Percentiles rank a stretch among this genome's conserved stretches.
Conservation (phyloP, 23 red algal species). For the Gracilariopsis chorda region DNA sequence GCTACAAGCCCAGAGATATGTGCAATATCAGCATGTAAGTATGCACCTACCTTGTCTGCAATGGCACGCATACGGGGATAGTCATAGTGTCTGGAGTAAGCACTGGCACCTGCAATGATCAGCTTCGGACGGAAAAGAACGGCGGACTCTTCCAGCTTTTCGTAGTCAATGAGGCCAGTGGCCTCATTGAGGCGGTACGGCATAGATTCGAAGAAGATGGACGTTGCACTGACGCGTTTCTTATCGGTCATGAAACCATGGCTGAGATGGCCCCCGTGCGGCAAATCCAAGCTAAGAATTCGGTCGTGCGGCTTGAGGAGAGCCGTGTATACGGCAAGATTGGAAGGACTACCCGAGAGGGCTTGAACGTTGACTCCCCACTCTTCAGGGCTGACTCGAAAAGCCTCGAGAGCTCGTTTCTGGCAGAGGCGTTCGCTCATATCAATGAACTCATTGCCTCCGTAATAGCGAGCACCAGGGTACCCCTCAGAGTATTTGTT, state of each 20-base stretch:
- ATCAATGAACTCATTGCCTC: constrained; percentile 97
- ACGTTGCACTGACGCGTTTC: constrained; percentile 92
- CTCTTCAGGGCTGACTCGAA: constrained; percentile 63
- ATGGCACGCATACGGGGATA: constrained; percentile 95
- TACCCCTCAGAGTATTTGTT: constrained; percentile 99
- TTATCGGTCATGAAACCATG: constrained; percentile 99
- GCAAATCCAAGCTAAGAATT: constrained; percentile 93
- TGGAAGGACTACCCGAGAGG: constrained; percentile 88
- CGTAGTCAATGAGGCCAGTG: constrained; percentile 95
- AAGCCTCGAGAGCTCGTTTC: constrained; percentile 90
- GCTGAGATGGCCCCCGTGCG: constrained; percentile 90
- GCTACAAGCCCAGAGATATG: constrained; percentile 96
- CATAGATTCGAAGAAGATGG: constrained; percentile 99
- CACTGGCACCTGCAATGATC: constrained; percentile 95
- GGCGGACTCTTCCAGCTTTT: constrained; percentile 90
- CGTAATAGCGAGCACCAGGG: constrained; percentile 95
- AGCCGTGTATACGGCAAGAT: constrained; percentile 96
- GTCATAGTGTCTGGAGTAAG: constrained; percentile 94
- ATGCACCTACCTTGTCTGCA: constrained; percentile 83
- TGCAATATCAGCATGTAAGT: constrained; percentile 96
- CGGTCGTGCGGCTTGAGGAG: constrained; percentile 97
- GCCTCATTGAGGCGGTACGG: constrained; percentile 96
- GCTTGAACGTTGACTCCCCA: constrained; percentile 99
- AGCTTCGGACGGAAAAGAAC: constrained; percentile 91
- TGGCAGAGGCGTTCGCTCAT: constrained; percentile 94